Evolutionary conservation across 228 moss, liverwort and hornwort genomes (phyloP), one percentile per base, ranked within the genome.

Genomic region (Sphagnum fallax): DNA sequence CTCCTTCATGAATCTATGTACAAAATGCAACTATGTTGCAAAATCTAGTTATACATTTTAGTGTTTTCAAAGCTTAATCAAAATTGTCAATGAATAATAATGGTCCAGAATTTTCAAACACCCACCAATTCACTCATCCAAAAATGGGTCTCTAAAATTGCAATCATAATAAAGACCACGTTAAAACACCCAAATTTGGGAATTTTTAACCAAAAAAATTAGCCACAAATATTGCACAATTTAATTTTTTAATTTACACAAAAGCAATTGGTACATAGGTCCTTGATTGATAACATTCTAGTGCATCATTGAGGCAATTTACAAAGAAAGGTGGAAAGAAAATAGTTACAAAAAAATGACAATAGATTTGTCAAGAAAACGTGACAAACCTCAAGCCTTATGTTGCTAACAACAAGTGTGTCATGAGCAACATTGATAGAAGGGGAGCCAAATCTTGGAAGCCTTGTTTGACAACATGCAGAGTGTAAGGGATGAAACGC

Each of bases 381-480:
- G n/a, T n/a, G n/a, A 13, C 72, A 12, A 15, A 94, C 91, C 92
- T 96, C 92, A 52, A 96, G 82, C 72, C 81, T 88, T 16, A 91
- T 84, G 7, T 51, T 15, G 59, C 89, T 89, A 52, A 61, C 66
- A 52, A 66, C 61, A 4, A 91, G 73, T 8, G 71, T 79, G 12
- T 70, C 79, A 32, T 89, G 91, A 58, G 81, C 80, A 10, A 78
- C 75, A 16, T 13, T 48, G 15, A 93, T 72, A 16, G 88, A 76
- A 4, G 71, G 8, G n/a, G 85, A 65, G 48, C 93, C 96, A 6
- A 97, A 63, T 97, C 96, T 77, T 97, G 96, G 5, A 97, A 76
- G 15, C 96, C 96, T 49, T 91, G 93, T 80, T 84, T 91, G 61
- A 91, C 89, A 67, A 93, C 93, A 73, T 97, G 93, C 82, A 91